Conservation (phyloP, 2,329 filamentous ascomycete species). For the Calonectria naviculata region DNA sequence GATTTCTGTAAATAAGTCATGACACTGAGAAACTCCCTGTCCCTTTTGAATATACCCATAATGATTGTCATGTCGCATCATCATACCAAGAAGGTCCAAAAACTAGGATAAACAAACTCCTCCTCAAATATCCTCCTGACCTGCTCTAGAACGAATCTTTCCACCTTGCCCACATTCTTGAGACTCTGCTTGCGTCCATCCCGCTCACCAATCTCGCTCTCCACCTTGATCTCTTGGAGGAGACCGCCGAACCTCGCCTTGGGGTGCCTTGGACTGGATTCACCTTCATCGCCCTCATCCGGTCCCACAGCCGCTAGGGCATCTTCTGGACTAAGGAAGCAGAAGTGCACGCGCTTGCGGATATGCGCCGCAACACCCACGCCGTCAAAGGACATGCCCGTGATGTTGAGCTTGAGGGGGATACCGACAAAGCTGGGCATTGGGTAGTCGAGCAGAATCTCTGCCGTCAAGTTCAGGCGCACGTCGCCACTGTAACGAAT, state of each 20-base stretch:
- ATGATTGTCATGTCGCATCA: not conserved
- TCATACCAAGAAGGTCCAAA: slow-evolving; percentile 95
- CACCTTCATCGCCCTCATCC: slow-evolving; percentile 51
- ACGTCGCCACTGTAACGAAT: slow-evolving; percentile 92
- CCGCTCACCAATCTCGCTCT: slow-evolving; percentile 96
- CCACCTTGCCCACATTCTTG: slow-evolving; percentile 99
- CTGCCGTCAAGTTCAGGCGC: slow-evolving; percentile 88
- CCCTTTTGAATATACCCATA: slow-evolving; percentile 36
- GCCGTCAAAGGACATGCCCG: slow-evolving; percentile 93
- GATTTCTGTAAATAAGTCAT: slow-evolving; percentile 10
- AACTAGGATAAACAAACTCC: slow-evolving; percentile 98
- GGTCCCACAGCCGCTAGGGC: slow-evolving; percentile 77
- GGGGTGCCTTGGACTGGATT: slow-evolving; percentile 42
- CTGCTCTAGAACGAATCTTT: slow-evolving; percentile 96
- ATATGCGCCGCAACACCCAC: slow-evolving; percentile 94
- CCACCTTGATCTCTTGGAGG: slow-evolving; percentile 92
- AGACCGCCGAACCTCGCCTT: slow-evolving; percentile 72
- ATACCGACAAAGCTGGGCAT: slow-evolving; percentile 99
- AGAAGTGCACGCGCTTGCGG: slow-evolving; percentile 89
- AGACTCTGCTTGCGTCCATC: slow-evolving; percentile 93
- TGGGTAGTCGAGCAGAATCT: slow-evolving; percentile 96
- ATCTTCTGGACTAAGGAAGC: slow-evolving; percentile 93
- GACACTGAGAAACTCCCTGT: slow-evolving; percentile 1
- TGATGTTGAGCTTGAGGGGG: slow-evolving; percentile 93
- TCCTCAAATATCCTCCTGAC: slow-evolving; percentile 98